These are phyloP conservation scores for Ceratocystis smalleyi DNA, from an alignment of 2,329 filamentous ascomycete genomes.

Conservation along the genomic window DNA sequence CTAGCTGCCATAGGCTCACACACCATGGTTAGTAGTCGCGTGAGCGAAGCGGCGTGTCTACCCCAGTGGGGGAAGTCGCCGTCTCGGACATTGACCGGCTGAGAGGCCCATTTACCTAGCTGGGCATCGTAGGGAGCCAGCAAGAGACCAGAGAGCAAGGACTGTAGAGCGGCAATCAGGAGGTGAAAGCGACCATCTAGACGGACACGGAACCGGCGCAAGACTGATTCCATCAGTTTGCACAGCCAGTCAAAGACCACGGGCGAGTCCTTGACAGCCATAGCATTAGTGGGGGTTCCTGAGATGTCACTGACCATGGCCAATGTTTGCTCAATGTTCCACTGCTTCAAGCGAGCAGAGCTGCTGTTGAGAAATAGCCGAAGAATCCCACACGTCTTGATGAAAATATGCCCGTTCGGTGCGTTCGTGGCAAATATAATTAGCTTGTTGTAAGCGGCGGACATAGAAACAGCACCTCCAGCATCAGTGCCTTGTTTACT, in stretches of 20 bases:
- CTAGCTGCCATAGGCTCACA: constrained; percentile 44
- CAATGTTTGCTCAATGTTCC: constrained; percentile 41
- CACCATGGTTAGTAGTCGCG: constrained; percentile 41
- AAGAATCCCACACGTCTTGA: constrained; percentile 29
- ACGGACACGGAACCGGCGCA: constrained; percentile 44
- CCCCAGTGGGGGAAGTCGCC: constrained; percentile 22
- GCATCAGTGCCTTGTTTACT: constrained; percentile 8
- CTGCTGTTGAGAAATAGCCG: constrained; percentile 35
- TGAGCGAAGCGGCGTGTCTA: constrained; percentile 35
- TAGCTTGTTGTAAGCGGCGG: constrained; percentile 30
- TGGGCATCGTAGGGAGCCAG: constrained; percentile 24
- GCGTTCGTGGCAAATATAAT: constrained; percentile 10
- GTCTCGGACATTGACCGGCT: constrained; percentile 13
- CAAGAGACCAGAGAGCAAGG: constrained; percentile 40
- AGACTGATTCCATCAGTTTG: constrained; percentile 38
- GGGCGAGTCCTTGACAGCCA: constrained; percentile 22
- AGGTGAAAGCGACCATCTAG: constrained; percentile 48
- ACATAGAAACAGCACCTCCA: constrained; percentile 25
- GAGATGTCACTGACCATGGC: constrained; percentile 26
- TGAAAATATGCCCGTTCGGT: constrained; percentile 22
- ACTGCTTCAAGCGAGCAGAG: constrained; percentile 37
- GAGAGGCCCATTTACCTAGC: constrained; percentile 20
- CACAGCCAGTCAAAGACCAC: constrained; percentile 34
- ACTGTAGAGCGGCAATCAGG: constrained; percentile 37
- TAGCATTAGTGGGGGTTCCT: constrained; percentile 22